Percentiles rank a stretch among this genome's conserved stretches.
phyloP scores from a whole-genome alignment of 495 filamentous ascomycete species.

The Saxophila tyrrhenica region DNA sequence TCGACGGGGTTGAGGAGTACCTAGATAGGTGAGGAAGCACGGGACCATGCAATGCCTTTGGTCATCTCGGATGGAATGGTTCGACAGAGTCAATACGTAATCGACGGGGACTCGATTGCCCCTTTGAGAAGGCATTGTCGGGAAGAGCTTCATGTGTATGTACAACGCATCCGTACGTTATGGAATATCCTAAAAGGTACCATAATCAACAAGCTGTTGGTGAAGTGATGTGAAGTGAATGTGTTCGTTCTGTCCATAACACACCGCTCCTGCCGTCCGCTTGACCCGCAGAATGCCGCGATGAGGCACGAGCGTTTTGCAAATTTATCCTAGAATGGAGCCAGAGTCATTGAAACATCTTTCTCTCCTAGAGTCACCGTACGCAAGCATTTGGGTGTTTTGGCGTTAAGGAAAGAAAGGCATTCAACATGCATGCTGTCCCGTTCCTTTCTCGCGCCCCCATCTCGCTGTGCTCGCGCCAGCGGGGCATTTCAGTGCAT shows the following conservation, averaged over 20 bases:
- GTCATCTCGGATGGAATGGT: too few species aligned
- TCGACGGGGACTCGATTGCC: background rate
- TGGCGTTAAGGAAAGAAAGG: background rate
- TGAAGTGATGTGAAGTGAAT: background rate
- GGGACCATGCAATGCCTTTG: too few species aligned
- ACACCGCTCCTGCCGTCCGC: too few species aligned
- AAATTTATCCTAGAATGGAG: background rate
- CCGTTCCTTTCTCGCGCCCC: background rate
- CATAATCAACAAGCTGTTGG: background rate
- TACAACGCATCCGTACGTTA: too few species aligned
- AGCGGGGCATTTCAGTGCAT: background rate
- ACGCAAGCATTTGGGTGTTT: background rate
- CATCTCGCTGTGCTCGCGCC: background rate
- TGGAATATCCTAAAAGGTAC: too few species aligned
- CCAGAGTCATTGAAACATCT: background rate
- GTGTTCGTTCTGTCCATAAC: background rate
- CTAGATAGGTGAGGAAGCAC: background rate
- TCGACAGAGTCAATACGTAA: too few species aligned
- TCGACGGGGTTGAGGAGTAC: background rate
- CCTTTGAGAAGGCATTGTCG: background rate
- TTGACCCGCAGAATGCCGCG: too few species aligned
- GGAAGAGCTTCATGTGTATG: too few species aligned
- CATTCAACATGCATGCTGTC: background rate
- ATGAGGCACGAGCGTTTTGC: background rate
- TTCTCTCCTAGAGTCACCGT: background rate